Evolutionary conservation across 2,329 filamentous ascomycete species (phyloP), one percentile per base, ranked within the genome.

Genomic region (Aspergillus arachidicola): DNA sequence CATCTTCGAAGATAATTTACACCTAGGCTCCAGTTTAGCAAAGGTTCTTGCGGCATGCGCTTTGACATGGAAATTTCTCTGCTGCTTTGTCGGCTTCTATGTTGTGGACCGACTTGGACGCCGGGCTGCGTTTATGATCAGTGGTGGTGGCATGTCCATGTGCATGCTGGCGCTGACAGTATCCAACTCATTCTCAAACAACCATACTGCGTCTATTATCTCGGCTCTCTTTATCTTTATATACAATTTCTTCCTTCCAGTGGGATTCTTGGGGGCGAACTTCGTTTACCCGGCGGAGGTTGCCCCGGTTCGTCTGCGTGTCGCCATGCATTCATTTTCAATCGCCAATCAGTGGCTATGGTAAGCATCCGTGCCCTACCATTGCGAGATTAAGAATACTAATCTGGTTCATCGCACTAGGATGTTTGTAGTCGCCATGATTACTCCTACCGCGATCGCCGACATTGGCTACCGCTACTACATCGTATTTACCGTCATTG

Each of bases 301-400:
- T 11, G 68, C 66, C 1, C 68, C 69, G 2, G 45, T 65, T 21
- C 64, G 63, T 6, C 59, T 71, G 16, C 66, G 69, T n/a, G 66
- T 65, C 16, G 61, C 65, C 7, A 67, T 66, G 61, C 58, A 62
- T n/a, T 63, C 66, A 0, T 45, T 61, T 3, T 64, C 66, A 2
- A 68, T 62, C 21, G 64, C 66, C 7, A 68, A 66, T 14, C 57
- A 66, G 23, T 68, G 66, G 66, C 34, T 66, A 16, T 67, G 65
- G 66, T 66, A 62, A 30, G 59, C 16, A 84, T 83, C 32, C 30
- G 3, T 32, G 4, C 28, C 11, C n/a, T 19, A 21, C 2, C 5
- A 12, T 7, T 26, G 6, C 2, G 21, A 10, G 6, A 9, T 1
- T 26, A 4, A 10, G 1, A 32, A 26, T 14, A 32, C 62, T 36